These are phyloP conservation scores for Trichaptum fuscoviolaceum DNA, from an alignment of 768 basidiomycete species.

Conservation along the genomic window DNA sequence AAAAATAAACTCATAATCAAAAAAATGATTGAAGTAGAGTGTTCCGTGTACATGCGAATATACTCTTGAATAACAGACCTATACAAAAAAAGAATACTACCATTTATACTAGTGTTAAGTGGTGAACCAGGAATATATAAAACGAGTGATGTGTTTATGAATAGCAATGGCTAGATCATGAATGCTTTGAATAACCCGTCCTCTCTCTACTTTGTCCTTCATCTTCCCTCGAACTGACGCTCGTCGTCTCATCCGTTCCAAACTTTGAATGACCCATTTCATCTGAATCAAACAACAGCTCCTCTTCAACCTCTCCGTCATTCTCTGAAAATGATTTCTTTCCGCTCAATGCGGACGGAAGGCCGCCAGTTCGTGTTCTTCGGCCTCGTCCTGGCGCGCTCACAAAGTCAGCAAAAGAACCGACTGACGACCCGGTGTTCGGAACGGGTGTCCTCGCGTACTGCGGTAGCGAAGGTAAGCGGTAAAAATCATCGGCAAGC, in stretches of 20 bases:
- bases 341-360: constrained; percentile 27
- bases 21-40: neutral
- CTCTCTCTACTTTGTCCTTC: constrained; percentile 7
- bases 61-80: neutral
- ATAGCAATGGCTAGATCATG: neutral
- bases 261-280: constrained; percentile 29
- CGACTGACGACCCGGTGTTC: constrained; percentile 32
- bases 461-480: constrained; percentile 34
- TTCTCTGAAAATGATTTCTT: constrained; percentile 19
- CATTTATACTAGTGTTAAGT: neutral
- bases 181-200: neutral
- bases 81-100: constrained; percentile 1
- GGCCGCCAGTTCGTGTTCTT: constrained; percentile 16
- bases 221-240: constrained; percentile 20
- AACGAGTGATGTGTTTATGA: neutral
- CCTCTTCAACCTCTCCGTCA: constrained; percentile 37
- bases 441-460: constrained; percentile 37
- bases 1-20: neutral
- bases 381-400: constrained; percentile 41
- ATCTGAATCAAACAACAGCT: constrained; percentile 62
- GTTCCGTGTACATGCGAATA: neutral
- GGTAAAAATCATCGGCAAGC: constrained; percentile 64
- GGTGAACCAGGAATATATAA: neutral
- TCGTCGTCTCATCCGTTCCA: constrained; percentile 20
- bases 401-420: constrained; percentile 62